Evolutionary conservation across 768 basidiomycete genomes (phyloP).

Genomic region (Collybiopsis confluens): DNA sequence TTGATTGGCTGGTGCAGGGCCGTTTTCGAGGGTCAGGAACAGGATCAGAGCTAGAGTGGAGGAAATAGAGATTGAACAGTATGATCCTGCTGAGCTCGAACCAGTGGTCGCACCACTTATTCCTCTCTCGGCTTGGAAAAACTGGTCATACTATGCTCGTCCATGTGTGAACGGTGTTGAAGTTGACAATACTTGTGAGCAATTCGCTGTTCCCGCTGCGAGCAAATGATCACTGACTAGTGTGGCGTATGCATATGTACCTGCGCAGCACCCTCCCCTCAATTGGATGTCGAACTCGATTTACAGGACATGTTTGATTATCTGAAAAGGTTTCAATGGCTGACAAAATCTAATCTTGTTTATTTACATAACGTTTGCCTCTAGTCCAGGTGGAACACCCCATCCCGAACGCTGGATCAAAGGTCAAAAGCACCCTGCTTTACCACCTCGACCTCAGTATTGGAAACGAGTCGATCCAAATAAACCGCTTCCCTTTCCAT

Average conservation of each 20-base stretch:
- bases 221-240: not conserved
- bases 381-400: conserved; percentile 22
- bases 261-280: conserved; percentile 17
- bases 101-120: conserved; percentile 21
- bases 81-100: conserved; percentile 9
- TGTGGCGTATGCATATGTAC: not conserved
- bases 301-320: conserved; percentile 26
- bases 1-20: not conserved
- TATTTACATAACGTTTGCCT: conserved; percentile 14
- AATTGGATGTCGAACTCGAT: conserved; percentile 22
- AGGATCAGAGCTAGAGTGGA: not conserved
- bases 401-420: conserved; percentile 48
- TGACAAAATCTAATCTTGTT: not conserved
- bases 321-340: conserved; percentile 6
- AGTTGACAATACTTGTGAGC: conserved; percentile 43
- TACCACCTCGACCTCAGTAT: conserved; percentile 44
- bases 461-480: conserved; percentile 39
- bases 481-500: conserved; percentile 40
- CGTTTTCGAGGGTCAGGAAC: not conserved
- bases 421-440: conserved; percentile 40
- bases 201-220: not conserved
- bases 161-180: conserved; percentile 36
- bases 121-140: conserved; percentile 43
- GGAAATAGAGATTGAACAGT: conserved; percentile 9
- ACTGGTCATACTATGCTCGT: conserved; percentile 51